Evolutionary conservation across 306 rosid genomes (phyloP).

Genomic region (Canavalia ensiformis): DNA sequence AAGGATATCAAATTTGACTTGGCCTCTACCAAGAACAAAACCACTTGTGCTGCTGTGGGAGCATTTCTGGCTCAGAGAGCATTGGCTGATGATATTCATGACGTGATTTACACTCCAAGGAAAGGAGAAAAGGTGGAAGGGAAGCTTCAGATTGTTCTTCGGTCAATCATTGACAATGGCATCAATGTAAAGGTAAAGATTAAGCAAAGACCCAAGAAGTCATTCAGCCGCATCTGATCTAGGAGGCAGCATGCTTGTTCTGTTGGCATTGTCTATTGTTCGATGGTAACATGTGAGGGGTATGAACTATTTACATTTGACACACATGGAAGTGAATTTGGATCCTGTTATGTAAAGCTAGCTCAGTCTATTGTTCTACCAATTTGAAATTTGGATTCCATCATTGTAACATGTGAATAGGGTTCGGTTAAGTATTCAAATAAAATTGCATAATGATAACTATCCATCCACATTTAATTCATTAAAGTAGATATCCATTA

Average conservation of each 20-base stretch:
- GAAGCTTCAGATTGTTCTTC: conserved; percentile 84
- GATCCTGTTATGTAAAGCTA: not conserved
- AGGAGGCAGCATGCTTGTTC: conserved; percentile 15
- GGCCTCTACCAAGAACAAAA: conserved; percentile 70
- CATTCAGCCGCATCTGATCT: conserved; percentile 39
- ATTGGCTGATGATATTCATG: conserved; percentile 90
- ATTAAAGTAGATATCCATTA: not conserved
- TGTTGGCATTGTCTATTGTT: not conserved
- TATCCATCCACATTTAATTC: conserved; percentile 2
- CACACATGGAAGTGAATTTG: not conserved
- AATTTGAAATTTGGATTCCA: conserved; percentile 22
- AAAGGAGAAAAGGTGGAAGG: conserved; percentile 86
- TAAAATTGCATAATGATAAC: conserved; percentile 10
- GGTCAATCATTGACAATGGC: conserved; percentile 75
- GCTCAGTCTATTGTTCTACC: not conserved
- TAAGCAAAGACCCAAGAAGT: conserved; percentile 71
- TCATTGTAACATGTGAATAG: conserved; percentile 16
- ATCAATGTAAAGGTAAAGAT: conserved; percentile 80
- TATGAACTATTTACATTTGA: not conserved
- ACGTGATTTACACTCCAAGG: conserved; percentile 83
- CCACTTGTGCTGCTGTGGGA: conserved; percentile 91
- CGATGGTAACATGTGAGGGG: not conserved
- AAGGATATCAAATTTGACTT: conserved; percentile 85
- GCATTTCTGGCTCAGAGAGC: conserved; percentile 86
- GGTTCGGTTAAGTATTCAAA: not conserved